These are phyloP conservation scores for Mucor piriformis DNA, from an alignment of 371 early-diverging fungal species.

Conservation along the genomic window DNA sequence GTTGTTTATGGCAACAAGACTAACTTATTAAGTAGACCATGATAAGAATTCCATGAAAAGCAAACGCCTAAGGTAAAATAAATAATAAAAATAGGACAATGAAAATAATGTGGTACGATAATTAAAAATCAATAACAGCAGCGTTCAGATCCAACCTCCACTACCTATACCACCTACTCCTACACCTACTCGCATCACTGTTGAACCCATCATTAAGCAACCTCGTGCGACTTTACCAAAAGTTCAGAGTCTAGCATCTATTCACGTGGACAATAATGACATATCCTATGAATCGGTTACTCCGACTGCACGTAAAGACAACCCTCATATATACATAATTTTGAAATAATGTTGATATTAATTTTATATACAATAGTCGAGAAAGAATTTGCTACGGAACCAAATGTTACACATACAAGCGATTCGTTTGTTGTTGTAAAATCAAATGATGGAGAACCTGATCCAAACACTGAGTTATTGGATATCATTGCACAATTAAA, in stretches of 20 bases:
- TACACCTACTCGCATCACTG: background rate
- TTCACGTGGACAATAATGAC: slow-evolving; percentile 5
- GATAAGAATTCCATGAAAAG: slow-evolving; percentile 5
- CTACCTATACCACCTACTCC: background rate
- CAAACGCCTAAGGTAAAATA: slow-evolving; percentile 5
- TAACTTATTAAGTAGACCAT: background rate
- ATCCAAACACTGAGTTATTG: background rate
- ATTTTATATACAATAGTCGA: background rate
- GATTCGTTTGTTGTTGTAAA: slow-evolving; percentile 9
- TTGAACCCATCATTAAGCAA: background rate
- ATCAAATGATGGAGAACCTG: background rate
- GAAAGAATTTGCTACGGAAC: background rate
- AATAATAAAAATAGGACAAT: background rate
- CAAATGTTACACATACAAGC: slow-evolving; percentile 8
- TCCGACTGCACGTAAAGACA: slow-evolving; percentile 9
- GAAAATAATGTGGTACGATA: background rate
- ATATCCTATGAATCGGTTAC: slow-evolving; percentile 5
- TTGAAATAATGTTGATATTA: background rate
- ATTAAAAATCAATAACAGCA: background rate
- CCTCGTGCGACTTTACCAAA: slow-evolving; percentile 2
- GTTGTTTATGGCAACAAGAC: background rate
- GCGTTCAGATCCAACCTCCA: background rate
- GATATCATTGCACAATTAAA: slow-evolving; percentile 1
- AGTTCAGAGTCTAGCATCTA: background rate
- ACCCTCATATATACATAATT: background rate